phyloP scores from a whole-genome alignment of 1,284 basidiomycete species.

The Apiotrichum laibachii region DNA sequence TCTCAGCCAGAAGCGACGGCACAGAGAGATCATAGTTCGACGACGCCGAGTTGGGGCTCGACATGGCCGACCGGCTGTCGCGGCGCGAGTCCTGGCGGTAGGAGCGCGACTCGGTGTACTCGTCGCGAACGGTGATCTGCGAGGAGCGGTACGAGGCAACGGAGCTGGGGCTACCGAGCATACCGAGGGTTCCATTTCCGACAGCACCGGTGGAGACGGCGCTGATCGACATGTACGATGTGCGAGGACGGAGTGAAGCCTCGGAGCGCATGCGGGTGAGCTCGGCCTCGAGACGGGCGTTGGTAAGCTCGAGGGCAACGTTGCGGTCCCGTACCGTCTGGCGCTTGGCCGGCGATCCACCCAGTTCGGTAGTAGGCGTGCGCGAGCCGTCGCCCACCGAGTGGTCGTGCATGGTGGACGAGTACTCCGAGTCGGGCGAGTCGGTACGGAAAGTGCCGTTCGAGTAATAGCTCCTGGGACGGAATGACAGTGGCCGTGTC shows the following conservation, averaged over 20 bases:
- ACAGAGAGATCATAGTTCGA: not conserved
- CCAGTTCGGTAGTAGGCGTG: not conserved
- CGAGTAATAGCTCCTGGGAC: not conserved
- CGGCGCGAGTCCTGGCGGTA: not conserved
- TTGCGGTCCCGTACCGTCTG: not conserved
- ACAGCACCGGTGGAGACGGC: not conserved
- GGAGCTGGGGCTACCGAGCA: not conserved
- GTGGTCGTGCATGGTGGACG: not conserved
- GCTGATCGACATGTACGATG: constrained; percentile 1
- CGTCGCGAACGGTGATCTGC: constrained; percentile 1
- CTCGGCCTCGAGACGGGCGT: constrained; percentile 4
- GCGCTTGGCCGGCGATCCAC: too few species aligned
- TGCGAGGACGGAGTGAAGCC: not conserved
- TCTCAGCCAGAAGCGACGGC: constrained; percentile 11
- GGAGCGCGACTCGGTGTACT: not conserved
- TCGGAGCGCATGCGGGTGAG: not conserved
- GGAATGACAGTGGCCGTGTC: not conserved
- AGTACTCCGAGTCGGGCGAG: not conserved
- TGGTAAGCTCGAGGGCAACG: not conserved
- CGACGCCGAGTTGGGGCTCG: not conserved
- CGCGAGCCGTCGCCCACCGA: too few species aligned
- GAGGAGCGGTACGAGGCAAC: not conserved
- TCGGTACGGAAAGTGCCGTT: not conserved
- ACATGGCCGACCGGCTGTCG: not conserved
- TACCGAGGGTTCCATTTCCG: not conserved